These are phyloP conservation scores for Phytophthora fragariae DNA, from an alignment of 352 stramenopile species.

Conservation along the genomic window DNA sequence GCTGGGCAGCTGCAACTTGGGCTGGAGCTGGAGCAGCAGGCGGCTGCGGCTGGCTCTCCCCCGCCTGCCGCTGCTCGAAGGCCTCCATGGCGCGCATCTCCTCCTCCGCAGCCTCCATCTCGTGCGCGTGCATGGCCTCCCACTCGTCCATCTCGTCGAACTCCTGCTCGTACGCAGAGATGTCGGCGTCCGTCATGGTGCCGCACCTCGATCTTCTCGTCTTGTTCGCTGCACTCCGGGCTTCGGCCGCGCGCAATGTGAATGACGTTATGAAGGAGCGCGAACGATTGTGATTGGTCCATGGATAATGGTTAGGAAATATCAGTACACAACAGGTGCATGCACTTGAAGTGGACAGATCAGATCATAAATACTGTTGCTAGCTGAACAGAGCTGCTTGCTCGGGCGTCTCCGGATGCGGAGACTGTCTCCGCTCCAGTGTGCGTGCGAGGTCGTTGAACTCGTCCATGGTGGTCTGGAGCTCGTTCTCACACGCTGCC, in stretches of 20 bases:
- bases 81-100: constrained; percentile 66
- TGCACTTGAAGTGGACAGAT: not conserved
- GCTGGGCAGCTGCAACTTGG: constrained; percentile 3
- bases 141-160: constrained; percentile 82
- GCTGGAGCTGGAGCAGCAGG: not conserved
- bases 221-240: not conserved
- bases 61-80: constrained; percentile 39
- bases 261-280: constrained; percentile 30
- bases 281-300: constrained; percentile 46
- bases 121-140: constrained; percentile 82
- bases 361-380: constrained; percentile 26
- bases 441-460: constrained; percentile 61
- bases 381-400: constrained; percentile 2
- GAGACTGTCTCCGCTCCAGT: constrained; percentile 32
- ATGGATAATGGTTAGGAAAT: constrained; percentile 19
- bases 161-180: constrained; percentile 85
- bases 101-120: constrained; percentile 83
- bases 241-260: not conserved
- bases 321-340: constrained; percentile 7
- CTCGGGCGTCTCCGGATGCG: constrained; percentile 6
- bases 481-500: constrained; percentile 65
- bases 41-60: constrained; percentile 23
- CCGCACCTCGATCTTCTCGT: not conserved
- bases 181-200: constrained; percentile 70
- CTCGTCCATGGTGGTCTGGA: constrained; percentile 63